Base-by-base conservation (phyloP, 2,329 filamentous ascomycete genomes). In the Trichoderma sp. region DNA sequence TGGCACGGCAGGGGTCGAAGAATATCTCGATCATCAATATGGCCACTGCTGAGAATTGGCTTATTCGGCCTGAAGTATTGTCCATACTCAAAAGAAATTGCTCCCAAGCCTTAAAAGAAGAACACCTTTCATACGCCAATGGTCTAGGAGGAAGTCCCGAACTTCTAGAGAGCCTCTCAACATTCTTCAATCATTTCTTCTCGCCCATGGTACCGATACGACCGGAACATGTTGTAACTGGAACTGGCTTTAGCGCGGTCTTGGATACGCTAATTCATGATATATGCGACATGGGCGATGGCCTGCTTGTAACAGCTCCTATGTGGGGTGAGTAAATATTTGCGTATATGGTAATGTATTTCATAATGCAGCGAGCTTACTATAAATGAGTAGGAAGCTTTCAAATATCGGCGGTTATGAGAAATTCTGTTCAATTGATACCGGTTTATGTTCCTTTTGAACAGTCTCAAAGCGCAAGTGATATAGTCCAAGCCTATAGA, bases 11-110 rank as follows among this genome's bases (percentile, higher is more conserved):
- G 27, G 66, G 66, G 9, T 72, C 66, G 18, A 65, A 60, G 3
- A 38, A 29, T 35, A 5, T n/a, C 16, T 56, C 56, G 9, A 66
- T 41, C 24, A 72, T 75, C 41, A 60, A 75, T 53, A 69, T 75
- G 21, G 74, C 74, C 4, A 75, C 67, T 7, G 74, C 74, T 16
- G 74, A 75, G 41, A 75, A 75, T 16, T 75, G 74, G 74, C 59
- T 71, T 18, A 71, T 75, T 24, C 67, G 74, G 5, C 74, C 66
- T 3, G 67, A 75, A 56, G 16, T 75, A 6, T 60, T 75, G 18
- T 7, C 38, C 16, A 60, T 75, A 14, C 21, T 75, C n/a, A 75
- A 72, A 24, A 24, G 21, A 27, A 75, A 65, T 29, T 60, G 29
- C 56, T 21, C 18, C 16, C 27, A n/a, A 11, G 24, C n/a, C 35